A percentile compares a stretch with the other conserved stretches of the same genome.
phyloP scores from a whole-genome alignment of 2,329 filamentous ascomycete species.

The Hypocrella siamensis region DNA sequence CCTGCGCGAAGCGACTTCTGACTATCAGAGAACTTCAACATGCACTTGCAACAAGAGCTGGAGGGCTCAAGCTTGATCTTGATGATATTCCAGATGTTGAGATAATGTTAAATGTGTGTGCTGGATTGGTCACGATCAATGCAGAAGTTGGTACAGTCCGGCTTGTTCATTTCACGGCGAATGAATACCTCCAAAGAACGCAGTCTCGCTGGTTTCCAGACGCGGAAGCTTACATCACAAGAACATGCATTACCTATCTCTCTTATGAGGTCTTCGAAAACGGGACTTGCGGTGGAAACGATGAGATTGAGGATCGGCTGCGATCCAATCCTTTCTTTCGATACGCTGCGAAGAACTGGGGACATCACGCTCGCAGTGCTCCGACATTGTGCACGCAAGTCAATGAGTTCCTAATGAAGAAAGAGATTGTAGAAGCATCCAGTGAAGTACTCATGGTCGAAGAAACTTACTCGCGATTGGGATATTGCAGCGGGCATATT shows the following conservation, averaged over 20 bases:
- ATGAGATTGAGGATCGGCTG: neutral
- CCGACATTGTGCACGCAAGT: neutral
- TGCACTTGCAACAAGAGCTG: neutral
- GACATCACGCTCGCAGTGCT: neutral
- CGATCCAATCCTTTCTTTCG: neutral
- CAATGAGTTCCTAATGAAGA: neutral
- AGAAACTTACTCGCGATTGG: neutral
- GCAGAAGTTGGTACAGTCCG: neutral
- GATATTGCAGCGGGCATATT: neutral
- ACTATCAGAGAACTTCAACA: neutral
- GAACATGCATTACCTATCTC: neutral
- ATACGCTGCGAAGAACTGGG: conserved; percentile 1
- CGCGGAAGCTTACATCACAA: neutral
- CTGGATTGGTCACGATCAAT: neutral
- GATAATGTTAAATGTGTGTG: neutral
- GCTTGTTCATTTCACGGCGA: conserved; percentile 1
- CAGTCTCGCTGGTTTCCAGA: neutral
- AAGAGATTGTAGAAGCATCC: neutral
- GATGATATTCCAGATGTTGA: neutral
- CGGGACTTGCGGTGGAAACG: neutral
- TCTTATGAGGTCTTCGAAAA: neutral
- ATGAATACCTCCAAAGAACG: neutral
- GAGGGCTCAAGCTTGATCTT: neutral
- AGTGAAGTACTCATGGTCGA: neutral
- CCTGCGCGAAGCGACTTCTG: neutral